Evolutionary conservation across 371 early-diverging fungal genomes (phyloP), one percentile per base, ranked within the genome.

Genomic region (Mortierella sp.): DNA sequence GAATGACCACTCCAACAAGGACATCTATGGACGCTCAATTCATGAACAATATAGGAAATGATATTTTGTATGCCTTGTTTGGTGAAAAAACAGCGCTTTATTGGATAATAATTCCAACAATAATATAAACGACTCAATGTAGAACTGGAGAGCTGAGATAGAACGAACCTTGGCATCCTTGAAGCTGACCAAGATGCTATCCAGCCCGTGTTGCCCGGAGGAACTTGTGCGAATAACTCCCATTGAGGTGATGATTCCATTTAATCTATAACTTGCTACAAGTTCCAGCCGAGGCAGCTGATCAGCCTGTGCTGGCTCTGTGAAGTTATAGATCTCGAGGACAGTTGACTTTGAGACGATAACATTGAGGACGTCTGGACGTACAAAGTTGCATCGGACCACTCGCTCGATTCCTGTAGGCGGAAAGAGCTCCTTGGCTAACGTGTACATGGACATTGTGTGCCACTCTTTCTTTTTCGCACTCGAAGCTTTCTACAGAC

Each of bases 131-230:
- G 13, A 26, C 35, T 29, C n/a, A 34, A 35, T 34, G 7, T 32
- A 23, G 64, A n/a, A n/a, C 23, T 19, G 26, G 32, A 31, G 31
- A 51, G 58, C 28, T 31, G 45, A 34, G 49, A 35, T 9, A 45
- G 51, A 64, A 74, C 81, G 61, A 83, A 95, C 95, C 90, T 98
- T 98, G 53, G 99, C 99, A 82, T 97, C 97, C 61, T 88, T 89
- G 78, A 98, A 97, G 42, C 91, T 93, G 63, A 97, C 82, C 34
- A 97, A 76, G 68, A 98, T 82, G 68, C 93, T 91, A 83, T 97
- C 97, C 47, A 91, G 89, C 4, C 92, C 95, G 42, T 91, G 92
- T 31, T 86, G 87, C 51, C 90, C 89, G 13, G 91, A 86, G 17
- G 91, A 86, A 22, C 85, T 84, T 9, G 95, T 92, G 23, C 91